Evolutionary conservation across 345 rosid genomes (phyloP), one percentile per base, ranked within the genome.

Genomic region (Syzygium grande): DNA sequence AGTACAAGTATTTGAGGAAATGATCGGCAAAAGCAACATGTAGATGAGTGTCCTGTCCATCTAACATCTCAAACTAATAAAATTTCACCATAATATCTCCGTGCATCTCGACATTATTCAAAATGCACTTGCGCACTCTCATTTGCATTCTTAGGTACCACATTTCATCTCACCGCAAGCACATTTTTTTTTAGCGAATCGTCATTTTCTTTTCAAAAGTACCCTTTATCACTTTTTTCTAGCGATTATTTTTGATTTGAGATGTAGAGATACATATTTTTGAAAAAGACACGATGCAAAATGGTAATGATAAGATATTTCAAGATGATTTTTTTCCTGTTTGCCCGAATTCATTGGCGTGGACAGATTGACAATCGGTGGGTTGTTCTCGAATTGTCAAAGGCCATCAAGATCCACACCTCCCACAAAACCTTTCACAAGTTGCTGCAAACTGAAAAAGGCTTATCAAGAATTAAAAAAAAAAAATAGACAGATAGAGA

Each of bases 181-280:
- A 15, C 25, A 30, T n/a, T 73, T 17, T 7, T 30, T 30, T 65
- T 59, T 34, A 38, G 23, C 46, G 9, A 34, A 73, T 9, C 3
- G 2, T 34, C 4, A 6, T 73, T 73, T 9, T 34, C 49, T 34
- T 30, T 73, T 73, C 49, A 19, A 73, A 73, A 73, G 80, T 38
- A 73, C 4, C 13, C 14, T 19, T 11, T 5, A 34, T 21, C 13
- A 0, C 22, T 17, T 10, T 73, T 73, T 68, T 0, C 0, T 0
- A 34, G 25, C 9, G 46, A 17, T 5, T 61, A 15, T 0, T 7
- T 61, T 61, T n/a, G 16, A 61, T 61, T 0, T 0, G 0, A 2
- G 13, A 61, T 27, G 3, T 4, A 61, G 3, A 61, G n/a, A n/a
- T 61, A 0, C 34, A 34, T 30, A 9, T 68, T 34, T 34, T 17